Evolutionary conservation across 2,329 filamentous ascomycete species (phyloP).

Genomic region (Colletotrichum tanaceti): DNA sequence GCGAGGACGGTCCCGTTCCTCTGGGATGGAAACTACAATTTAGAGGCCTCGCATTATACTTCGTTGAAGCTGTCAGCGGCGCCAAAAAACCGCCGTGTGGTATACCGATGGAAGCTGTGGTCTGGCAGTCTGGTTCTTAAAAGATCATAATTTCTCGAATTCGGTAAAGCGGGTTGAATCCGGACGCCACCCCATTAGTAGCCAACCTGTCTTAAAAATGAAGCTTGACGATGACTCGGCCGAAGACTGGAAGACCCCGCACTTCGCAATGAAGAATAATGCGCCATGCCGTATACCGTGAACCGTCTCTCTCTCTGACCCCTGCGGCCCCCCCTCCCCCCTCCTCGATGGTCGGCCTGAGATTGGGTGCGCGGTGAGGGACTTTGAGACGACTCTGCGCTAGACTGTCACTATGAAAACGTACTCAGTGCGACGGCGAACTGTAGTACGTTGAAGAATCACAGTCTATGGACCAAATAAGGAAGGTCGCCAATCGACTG

Average conservation of each 20-base stretch:
- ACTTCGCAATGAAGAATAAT: conserved; percentile 15
- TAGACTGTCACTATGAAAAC: conserved; percentile 4
- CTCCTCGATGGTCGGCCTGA: not conserved
- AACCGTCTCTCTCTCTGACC: not conserved
- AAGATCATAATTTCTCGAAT: not conserved
- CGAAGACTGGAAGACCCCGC: conserved; percentile 26
- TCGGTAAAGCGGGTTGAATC: not conserved
- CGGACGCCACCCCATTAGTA: not conserved
- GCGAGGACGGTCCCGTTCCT: conserved; percentile 14
- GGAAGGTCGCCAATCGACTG: conserved; percentile 19
- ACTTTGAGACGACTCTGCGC: conserved; percentile 14
- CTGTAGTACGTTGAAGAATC: not conserved
- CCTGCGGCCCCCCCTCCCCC: not conserved
- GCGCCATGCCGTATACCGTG: not conserved
- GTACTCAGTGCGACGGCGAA: not conserved
- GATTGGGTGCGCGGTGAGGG: not conserved
- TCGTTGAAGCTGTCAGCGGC: not conserved
- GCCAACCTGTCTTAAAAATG: not conserved
- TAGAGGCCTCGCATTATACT: not conserved
- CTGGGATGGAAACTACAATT: not conserved
- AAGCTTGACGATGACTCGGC: not conserved
- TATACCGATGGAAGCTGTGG: not conserved
- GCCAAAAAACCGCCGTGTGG: not conserved
- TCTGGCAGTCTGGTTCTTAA: not conserved
- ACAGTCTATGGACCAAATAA: conserved; percentile 14